Evolutionary conservation across 2,329 filamentous ascomycete genomes (phyloP), one percentile per base, ranked within the genome.

Genomic region (Lachnellula willkommii): DNA sequence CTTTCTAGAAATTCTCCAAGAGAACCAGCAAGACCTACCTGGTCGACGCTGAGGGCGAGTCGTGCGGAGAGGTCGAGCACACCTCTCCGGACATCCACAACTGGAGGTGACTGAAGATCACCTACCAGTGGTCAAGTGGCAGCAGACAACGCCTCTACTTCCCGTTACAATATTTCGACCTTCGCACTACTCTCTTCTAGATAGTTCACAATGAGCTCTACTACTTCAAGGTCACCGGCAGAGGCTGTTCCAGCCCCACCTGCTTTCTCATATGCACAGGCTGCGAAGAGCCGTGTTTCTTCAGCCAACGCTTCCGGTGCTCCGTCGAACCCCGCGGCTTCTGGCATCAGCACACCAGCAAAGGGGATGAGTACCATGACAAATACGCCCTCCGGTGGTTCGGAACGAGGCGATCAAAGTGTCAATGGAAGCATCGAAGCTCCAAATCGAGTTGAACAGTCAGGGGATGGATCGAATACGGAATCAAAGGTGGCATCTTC

Each of bases 191-290:
- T 50, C 28, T 50, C 48, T 50, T 43, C 36, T 28, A 26, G 47
- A 32, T 32, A 52, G 36, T 49, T 60, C 61, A 70, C 60, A 59
- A 79, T 79, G 77, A 72, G 71, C 61, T 68, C 74, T 47, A 66
- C 68, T 55, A 65, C 69, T 54, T 68, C 66, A 53, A 72, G 68
- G 63, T 61, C 69, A 20, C 57, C 63, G 39, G 65, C 67, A 68
- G 68, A 75, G 50, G 60, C 60, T 52, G 49, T 60, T 48, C 56
- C 66, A 49, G 61, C 62, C 51, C 69, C 81, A 60, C 78, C 83
- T 59, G 78, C 83, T 36, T 96, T 96, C 71, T 96, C 93, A 58
- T 97, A 97, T 74, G 93, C 93, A 67, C 91, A 96, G 80, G 93
- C 93, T 69, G 93, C 93, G 58, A 94, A 94, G 73, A 90, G 92